Evolutionary conservation across 768 basidiomycete species (phyloP), one percentile per base, ranked within the genome.

Genomic region (Piloderma croceum): DNA sequence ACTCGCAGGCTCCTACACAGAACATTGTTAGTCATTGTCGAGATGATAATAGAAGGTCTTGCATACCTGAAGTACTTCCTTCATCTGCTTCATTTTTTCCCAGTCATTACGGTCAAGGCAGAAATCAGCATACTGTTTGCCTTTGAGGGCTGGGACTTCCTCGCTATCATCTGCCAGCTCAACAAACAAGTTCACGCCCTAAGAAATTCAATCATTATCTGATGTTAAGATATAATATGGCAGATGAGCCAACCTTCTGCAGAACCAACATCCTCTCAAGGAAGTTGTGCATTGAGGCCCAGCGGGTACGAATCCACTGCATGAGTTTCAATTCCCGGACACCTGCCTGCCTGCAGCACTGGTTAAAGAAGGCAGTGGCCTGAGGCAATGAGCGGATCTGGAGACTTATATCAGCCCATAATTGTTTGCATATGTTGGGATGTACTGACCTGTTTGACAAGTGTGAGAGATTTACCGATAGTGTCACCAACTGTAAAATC

Each of bases 61-160:
- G 31, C 25, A 19, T 32, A 39, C 37, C 47, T 41, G 35, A 33
- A 51, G 36, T 24, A 49, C 49, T 32, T 49, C 39, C 33, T 51
- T 42, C 7, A 51, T 44, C 12, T 37, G 27, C 20, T 34, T 22
- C 17, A 51, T 35, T 39, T 40, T 47, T 3, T n/a, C 18, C 50
- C 50, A 52, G 21, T 52, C 42, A 1, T 31, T 31, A 3, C 18
- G 17, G 12, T 13, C 13, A 1, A 52, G 41, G 11, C 36, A 21
- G 44, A 47, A 54, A 25, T 52, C 36, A 3, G 35, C 18, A 33
- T 54, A 52, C 2, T 24, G 29, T 35, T 51, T 48, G 13, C 36
- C 21, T 32, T 40, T 31, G 17, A 51, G 33, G 3, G 38, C 36
- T 1, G 47, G 50, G 21, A 53, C 51, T 36, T 48, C 33, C 3